A percentile compares a stretch with the other conserved stretches of the same genome.
Evolutionary conservation across 2,329 filamentous ascomycete genomes (phyloP).

Genomic region (Ceratocystis huliohia): DNA sequence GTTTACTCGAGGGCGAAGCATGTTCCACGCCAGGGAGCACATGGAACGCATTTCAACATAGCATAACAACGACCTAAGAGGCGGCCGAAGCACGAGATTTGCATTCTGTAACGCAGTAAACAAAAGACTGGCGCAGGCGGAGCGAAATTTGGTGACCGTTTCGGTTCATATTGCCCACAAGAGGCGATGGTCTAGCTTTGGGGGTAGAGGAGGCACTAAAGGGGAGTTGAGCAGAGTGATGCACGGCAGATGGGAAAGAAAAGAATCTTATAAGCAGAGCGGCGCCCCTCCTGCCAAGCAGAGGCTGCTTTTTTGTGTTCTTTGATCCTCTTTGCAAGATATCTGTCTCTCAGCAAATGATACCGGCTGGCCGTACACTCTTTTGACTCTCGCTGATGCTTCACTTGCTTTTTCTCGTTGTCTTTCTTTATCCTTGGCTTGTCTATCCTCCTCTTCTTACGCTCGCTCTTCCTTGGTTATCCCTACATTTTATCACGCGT

Average conservation of each 20-base stretch:
- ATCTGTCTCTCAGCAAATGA: background rate
- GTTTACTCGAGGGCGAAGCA: background rate
- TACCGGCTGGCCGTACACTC: constrained; percentile 4
- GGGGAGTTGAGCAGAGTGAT: too few relatives aligned
- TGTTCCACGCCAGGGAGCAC: background rate
- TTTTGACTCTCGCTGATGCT: constrained; percentile 4
- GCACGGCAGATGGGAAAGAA: background rate
- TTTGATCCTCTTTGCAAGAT: constrained; percentile 12
- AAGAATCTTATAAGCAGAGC: background rate
- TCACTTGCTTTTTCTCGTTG: background rate
- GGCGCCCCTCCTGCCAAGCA: background rate
- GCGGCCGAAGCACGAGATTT: background rate
- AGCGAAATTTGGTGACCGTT: background rate
- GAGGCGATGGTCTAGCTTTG: background rate
- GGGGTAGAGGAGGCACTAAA: background rate
- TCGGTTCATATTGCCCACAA: background rate
- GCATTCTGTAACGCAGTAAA: background rate
- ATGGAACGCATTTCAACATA: background rate
- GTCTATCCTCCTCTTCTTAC: background rate
- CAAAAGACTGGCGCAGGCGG: background rate
- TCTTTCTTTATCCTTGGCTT: background rate
- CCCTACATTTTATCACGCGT: background rate
- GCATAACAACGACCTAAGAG: background rate
- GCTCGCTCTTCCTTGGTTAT: background rate
- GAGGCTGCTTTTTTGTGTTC: constrained; percentile 7